These are phyloP conservation scores for Tricholoma flavovirens DNA, from an alignment of 768 basidiomycete genomes.

Conservation along the genomic window DNA sequence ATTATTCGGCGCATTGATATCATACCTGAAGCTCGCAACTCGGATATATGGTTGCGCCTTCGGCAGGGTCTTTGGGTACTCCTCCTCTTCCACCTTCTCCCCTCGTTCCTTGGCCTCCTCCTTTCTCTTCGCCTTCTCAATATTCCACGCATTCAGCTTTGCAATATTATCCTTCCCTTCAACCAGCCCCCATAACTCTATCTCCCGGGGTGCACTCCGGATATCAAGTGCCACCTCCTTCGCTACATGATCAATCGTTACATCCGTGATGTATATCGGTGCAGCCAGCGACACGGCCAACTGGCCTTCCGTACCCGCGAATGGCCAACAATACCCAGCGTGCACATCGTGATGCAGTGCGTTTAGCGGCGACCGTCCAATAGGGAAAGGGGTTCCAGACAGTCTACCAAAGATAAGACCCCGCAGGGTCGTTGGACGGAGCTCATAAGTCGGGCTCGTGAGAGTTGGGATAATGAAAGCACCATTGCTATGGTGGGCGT, in stretches of 20 bases:
- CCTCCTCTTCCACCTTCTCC: slow-evolving; percentile 27
- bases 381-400: slow-evolving; percentile 54
- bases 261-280: slow-evolving; percentile 65
- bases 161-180: slow-evolving; percentile 70
- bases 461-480: slow-evolving; percentile 76
- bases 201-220: slow-evolving; percentile 72
- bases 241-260: slow-evolving; percentile 89
- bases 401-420: slow-evolving; percentile 48
- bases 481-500: slow-evolving; percentile 78
- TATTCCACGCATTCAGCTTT: slow-evolving; percentile 53
- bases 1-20: slow-evolving; percentile 48
- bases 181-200: slow-evolving; percentile 90
- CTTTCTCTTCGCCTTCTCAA: slow-evolving; percentile 32
- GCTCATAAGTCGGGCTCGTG: slow-evolving; percentile 74
- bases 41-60: slow-evolving; percentile 48
- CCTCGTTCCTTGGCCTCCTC: slow-evolving; percentile 28
- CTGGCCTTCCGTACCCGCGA: slow-evolving; percentile 71
- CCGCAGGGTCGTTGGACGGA: slow-evolving; percentile 47
- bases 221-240: slow-evolving; percentile 78
- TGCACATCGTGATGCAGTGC: slow-evolving; percentile 84
- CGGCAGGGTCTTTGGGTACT: slow-evolving; percentile 46
- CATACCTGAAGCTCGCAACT: slow-evolving; percentile 64
- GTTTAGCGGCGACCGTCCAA: slow-evolving; percentile 79
- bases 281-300: slow-evolving; percentile 76
- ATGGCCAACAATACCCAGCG: slow-evolving; percentile 92